phyloP scores from a whole-genome alignment of 345 rosid species.

The Citrus maxima region DNA sequence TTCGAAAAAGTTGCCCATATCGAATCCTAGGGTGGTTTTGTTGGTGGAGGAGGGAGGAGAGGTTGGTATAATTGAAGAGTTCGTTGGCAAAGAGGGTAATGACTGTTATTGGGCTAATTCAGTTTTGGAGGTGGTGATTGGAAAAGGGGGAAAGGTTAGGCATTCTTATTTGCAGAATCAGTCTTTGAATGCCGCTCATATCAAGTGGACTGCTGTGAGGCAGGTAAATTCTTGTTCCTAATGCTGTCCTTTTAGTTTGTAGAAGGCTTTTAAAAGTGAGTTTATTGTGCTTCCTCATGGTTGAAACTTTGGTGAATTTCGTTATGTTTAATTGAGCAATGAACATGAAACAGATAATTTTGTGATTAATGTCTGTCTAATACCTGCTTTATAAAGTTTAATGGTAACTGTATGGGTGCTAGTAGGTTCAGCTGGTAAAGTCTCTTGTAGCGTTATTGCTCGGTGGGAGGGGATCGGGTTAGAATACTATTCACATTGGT shows the following conservation, averaged over 20 bases:
- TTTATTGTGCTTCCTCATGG: background rate
- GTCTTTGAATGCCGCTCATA: conserved; percentile 69
- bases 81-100: conserved; percentile 42
- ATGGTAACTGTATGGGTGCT: too few relatives aligned
- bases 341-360: background rate
- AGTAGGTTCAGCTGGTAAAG: too few relatives aligned
- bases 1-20: conserved; percentile 58
- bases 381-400: background rate
- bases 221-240: conserved; percentile 50
- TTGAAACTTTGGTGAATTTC: background rate
- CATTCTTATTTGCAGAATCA: conserved; percentile 89
- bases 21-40: conserved; percentile 90
- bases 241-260: background rate
- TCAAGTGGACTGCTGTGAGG: conserved; percentile 82
- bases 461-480: background rate
- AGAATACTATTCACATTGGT: background rate
- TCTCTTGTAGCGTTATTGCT: too few relatives aligned
- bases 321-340: background rate
- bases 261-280: background rate
- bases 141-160: conserved; percentile 56
- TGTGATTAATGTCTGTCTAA: background rate
- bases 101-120: conserved; percentile 80
- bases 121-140: conserved; percentile 62
- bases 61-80: conserved; percentile 79
- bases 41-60: conserved; percentile 79